Percentiles rank a stretch among this genome's conserved stretches.
Evolutionary conservation across 495 filamentous ascomycete species (phyloP).

Genomic region (Durotheca rogersii): DNA sequence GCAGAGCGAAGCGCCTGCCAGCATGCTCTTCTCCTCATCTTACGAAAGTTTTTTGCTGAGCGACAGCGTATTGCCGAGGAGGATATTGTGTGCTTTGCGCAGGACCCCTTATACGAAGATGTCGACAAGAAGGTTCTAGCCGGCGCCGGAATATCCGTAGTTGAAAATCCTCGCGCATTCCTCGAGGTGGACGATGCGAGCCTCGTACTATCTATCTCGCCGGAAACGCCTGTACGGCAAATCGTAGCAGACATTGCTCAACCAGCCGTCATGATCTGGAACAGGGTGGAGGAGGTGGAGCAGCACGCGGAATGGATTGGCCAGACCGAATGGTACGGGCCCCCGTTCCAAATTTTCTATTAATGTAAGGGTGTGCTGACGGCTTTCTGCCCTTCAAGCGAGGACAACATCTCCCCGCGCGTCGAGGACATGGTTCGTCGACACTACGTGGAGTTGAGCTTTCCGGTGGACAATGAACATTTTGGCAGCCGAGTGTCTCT

Average conservation of each 20-base stretch:
- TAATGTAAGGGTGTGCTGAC: no score
- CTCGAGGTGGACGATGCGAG: slow-evolving; percentile 30
- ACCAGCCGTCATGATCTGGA: slow-evolving; percentile 36
- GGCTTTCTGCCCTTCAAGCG: no score
- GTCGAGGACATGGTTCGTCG: no score
- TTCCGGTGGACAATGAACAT: no score
- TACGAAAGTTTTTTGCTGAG: slow-evolving; percentile 4
- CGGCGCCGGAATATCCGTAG: slow-evolving; percentile 9
- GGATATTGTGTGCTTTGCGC: slow-evolving; percentile 21
- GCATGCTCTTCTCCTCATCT: slow-evolving; percentile 15
- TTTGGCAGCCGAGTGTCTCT: no score
- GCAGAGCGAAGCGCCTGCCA: no score
- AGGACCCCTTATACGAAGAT: slow-evolving; percentile 34
- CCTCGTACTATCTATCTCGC: slow-evolving; percentile 29
- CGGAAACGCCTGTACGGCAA: slow-evolving; percentile 34
- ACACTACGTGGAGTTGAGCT: no score
- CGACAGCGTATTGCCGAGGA: no score
- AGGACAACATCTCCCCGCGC: no score
- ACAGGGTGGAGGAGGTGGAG: neutral
- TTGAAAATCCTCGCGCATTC: slow-evolving; percentile 36
- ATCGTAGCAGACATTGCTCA: slow-evolving; percentile 36
- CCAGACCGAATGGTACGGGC: no score
- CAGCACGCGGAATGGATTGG: no score
- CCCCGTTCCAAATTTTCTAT: no score
- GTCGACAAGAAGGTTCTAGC: slow-evolving; percentile 22